Evolutionary conservation across 148 eudicot genomes (phyloP).

Genomic region (Gaultheria prostrata): DNA sequence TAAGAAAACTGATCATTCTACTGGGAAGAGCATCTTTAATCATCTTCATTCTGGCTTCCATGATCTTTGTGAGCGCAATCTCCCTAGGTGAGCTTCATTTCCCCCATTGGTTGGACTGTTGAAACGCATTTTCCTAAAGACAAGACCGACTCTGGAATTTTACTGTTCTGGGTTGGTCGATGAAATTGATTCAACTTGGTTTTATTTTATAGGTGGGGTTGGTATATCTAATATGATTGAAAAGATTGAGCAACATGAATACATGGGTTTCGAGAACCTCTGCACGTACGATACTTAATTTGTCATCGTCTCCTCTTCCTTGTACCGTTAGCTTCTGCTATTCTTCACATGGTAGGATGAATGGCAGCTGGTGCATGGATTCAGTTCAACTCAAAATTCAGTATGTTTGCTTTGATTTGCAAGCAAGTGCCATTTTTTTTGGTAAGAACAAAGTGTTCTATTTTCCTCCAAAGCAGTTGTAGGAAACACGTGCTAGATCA

Average conservation of each 20-base stretch:
- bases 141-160: neutral
- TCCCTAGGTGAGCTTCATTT: slow-evolving; percentile 55
- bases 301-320: neutral
- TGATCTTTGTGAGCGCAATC: slow-evolving; percentile 80
- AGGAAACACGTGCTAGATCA: neutral
- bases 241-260: slow-evolving; percentile 62
- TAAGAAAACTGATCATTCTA: slow-evolving; percentile 57
- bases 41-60: slow-evolving; percentile 76
- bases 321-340: neutral
- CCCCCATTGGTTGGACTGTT: neutral
- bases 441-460: neutral
- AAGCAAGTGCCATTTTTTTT: too few relatives aligned
- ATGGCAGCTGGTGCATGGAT: neutral
- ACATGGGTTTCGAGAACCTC: slow-evolving; percentile 90
- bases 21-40: slow-evolving; percentile 82
- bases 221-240: slow-evolving; percentile 38
- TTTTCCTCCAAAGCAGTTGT: neutral
- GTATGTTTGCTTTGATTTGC: neutral
- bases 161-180: neutral
- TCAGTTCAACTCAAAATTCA: neutral
- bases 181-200: neutral
- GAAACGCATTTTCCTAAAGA: neutral
- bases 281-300: slow-evolving; percentile 55
- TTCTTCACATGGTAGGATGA: neutral
- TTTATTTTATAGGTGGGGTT: slow-evolving; percentile 53